Evolutionary conservation across 129 eudicot genomes (phyloP).

Genomic region (Erigeron canadensis): DNA sequence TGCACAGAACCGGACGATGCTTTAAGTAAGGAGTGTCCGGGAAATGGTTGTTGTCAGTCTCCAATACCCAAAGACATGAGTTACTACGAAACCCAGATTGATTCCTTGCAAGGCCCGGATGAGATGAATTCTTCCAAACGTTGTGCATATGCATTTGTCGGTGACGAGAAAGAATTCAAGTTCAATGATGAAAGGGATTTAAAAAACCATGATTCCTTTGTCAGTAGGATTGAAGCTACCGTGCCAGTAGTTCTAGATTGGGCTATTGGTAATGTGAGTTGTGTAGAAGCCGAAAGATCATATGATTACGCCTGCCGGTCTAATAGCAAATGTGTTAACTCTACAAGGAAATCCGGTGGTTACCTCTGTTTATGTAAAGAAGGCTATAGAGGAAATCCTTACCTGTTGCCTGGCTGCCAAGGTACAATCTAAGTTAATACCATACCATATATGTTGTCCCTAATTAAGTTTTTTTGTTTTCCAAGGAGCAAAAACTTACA

Average conservation of each 20-base stretch:
- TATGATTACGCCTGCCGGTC: not conserved
- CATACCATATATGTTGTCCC: no score
- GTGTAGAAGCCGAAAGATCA: not conserved
- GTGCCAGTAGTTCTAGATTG: conserved; percentile 15
- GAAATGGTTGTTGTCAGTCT: conserved; percentile 17
- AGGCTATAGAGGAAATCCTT: conserved; percentile 52
- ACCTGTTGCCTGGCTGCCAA: conserved; percentile 40
- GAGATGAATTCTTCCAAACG: no score
- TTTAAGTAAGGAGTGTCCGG: conserved; percentile 15
- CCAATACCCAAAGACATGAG: conserved; percentile 8
- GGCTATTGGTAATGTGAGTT: conserved; percentile 18
- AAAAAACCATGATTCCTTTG: not conserved
- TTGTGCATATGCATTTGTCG: conserved; percentile 13
- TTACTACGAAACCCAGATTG: not conserved
- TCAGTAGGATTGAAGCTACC: not conserved
- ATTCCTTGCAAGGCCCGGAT: not conserved
- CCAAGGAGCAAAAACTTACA: no score
- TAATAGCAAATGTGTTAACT: not conserved
- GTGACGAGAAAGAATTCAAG: conserved; percentile 6
- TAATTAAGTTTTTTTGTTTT: no score
- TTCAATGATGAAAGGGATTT: not conserved
- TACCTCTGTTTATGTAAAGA: conserved; percentile 36
- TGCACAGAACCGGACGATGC: not conserved
- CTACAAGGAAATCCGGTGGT: conserved; percentile 9
- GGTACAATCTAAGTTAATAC: conserved; percentile 13